phyloP scores from a whole-genome alignment of 495 filamentous ascomycete genomes.

The Aeminium ludgeri region DNA sequence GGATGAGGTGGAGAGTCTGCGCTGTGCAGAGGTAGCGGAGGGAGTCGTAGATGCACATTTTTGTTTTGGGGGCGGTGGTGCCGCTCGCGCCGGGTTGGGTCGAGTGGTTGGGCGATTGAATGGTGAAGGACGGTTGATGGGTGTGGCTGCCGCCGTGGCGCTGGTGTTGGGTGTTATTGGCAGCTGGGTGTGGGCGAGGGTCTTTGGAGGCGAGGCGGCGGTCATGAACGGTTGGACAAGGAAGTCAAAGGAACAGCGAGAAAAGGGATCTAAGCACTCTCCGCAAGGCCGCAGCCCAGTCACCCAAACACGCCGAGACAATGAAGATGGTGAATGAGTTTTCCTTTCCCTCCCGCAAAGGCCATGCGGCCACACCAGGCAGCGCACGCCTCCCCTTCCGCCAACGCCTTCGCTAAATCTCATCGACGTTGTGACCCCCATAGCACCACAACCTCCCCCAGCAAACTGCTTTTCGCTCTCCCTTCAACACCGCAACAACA shows the following conservation, averaged over 20 bases:
- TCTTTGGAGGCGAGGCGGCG: too few relatives aligned
- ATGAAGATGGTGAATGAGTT: neutral
- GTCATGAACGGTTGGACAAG: too few relatives aligned
- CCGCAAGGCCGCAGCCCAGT: too few relatives aligned
- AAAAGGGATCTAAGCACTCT: too few relatives aligned
- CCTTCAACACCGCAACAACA: too few relatives aligned
- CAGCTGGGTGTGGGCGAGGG: neutral
- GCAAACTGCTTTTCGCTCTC: neutral
- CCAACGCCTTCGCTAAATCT: conserved; percentile 1
- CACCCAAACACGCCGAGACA: too few relatives aligned
- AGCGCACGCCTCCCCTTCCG: neutral
- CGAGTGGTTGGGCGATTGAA: neutral
- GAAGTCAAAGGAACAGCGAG: too few relatives aligned
- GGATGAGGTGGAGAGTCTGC: too few relatives aligned
- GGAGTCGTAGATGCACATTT: neutral
- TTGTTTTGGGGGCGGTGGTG: neutral
- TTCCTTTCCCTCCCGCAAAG: neutral
- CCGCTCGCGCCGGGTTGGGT: neutral
- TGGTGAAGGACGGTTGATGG: neutral
- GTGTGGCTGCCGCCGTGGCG: neutral
- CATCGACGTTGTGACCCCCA: neutral
- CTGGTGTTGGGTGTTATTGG: neutral
- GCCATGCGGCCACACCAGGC: neutral
- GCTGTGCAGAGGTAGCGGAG: too few relatives aligned
- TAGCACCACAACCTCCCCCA: neutral